Base-by-base conservation (phyloP, 371 early-diverging fungal species). In the Syncephalis fuscata region DNA sequence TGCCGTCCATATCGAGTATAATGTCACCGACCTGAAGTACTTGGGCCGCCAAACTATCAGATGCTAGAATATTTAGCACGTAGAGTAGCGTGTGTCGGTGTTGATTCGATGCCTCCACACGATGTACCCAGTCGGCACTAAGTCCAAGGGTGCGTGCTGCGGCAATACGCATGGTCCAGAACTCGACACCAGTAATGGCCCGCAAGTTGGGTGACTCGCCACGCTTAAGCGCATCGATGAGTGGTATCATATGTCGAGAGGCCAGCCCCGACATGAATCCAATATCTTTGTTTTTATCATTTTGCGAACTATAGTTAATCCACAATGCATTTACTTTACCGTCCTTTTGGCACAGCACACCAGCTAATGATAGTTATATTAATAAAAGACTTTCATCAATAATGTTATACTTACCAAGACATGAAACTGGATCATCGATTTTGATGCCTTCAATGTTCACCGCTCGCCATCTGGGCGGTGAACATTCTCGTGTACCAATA, bases 91-190 rank as follows among this genome's bases (percentile, higher is more conserved):
- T 76, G 22, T 76, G 72, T 24, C 73, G 62, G 17, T 74, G 67
- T 36, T 62, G 63, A 16, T 76, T 68, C 19, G 79, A 71, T 21
- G 56, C 56, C 55, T 87, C 85, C 17, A 90, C 70, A 42, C 65
- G 67, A n/a, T 59, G 54, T 10, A 91, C 78, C 78, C 89, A 85
- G n/a, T 63, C 68, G 44, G 82, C 77, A 8, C 71, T 58, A 21
- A 91, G 55, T 1, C 90, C 92, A 56, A 90, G 66, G 0, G 82
- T 70, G 26, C 89, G 70, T 0, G 87, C 86, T 7, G 82, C 75
- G 0, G 86, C 78, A 48, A 88, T 72, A 24, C 78, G 74, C 58
- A 87, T 69, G 1, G 86, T 80, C 70, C 74, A 75, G 41, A 88
- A 67, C 53, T 91, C 90, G 2, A 75, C 73, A 46, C 84, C 74